These are phyloP conservation scores for Hsuehochloa calcarea DNA, from an alignment of 176 grass and related monocot species.

Conservation along the genomic window DNA sequence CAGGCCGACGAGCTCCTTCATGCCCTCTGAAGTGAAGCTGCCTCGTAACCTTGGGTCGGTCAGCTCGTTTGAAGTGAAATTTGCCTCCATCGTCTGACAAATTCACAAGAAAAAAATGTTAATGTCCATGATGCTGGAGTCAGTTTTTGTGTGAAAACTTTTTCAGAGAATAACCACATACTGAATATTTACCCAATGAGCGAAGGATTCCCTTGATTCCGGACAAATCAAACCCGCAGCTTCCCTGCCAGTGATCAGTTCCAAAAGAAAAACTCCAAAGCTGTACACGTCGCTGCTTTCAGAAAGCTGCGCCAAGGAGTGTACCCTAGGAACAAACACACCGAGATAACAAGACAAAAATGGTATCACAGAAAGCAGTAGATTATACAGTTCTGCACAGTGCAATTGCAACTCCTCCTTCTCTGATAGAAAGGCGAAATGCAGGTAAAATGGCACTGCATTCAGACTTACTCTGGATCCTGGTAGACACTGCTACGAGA, in stretches of 20 bases:
- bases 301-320: slow-evolving; percentile 43
- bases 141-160: background rate
- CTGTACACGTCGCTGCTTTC: slow-evolving; percentile 91
- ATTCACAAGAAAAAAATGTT: background rate
- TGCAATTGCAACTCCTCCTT: background rate
- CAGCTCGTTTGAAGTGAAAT: slow-evolving; percentile 43
- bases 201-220: slow-evolving; percentile 44
- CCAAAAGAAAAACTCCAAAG: slow-evolving; percentile 85
- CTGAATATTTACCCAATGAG: slow-evolving; percentile 55
- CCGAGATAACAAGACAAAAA: background rate
- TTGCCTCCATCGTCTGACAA: slow-evolving; percentile 66
- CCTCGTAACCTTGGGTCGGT: slow-evolving; percentile 57
- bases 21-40: slow-evolving; percentile 86
- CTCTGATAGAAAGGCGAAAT: background rate
- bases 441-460: background rate
- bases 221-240: slow-evolving; percentile 27
- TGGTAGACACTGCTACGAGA: slow-evolving; percentile 37
- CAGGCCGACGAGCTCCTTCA: slow-evolving; percentile 62
- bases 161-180: background rate
- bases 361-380: background rate
- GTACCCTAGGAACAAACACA: slow-evolving; percentile 33
- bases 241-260: slow-evolving; percentile 77
- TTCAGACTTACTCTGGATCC: slow-evolving; percentile 66
- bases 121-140: background rate
- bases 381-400: background rate